These are phyloP conservation scores for Ophiocordyceps camponoti-floridani DNA, from an alignment of 2,329 filamentous ascomycete species.

Conservation along the genomic window DNA sequence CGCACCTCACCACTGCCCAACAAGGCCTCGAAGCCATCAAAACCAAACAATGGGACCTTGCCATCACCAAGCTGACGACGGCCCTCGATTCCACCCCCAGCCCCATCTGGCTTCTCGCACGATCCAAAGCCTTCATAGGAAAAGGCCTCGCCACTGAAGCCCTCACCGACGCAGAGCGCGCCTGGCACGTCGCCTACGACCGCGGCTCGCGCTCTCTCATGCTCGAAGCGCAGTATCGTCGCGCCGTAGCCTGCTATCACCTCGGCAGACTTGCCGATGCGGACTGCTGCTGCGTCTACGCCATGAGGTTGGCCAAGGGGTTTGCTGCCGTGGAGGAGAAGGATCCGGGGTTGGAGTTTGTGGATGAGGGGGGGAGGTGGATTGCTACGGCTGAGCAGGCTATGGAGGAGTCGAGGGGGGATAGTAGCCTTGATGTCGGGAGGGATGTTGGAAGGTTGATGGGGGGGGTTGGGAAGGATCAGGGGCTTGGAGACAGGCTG, in stretches of 20 bases:
- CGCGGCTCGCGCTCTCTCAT: slow-evolving; percentile 63
- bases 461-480: no score
- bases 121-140: slow-evolving; percentile 58
- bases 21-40: slow-evolving; percentile 49
- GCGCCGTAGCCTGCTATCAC: slow-evolving; percentile 56
- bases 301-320: slow-evolving; percentile 20
- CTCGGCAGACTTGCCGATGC: slow-evolving; percentile 59
- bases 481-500: slow-evolving; percentile 19
- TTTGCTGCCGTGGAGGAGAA: slow-evolving; percentile 12
- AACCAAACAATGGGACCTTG: slow-evolving; percentile 44
- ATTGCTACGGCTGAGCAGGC: slow-evolving; percentile 16
- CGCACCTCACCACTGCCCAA: slow-evolving; percentile 29
- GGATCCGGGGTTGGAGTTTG: slow-evolving; percentile 11
- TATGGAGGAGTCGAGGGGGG: slow-evolving; percentile 10
- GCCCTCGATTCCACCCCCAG: slow-evolving; percentile 43
- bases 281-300: slow-evolving; percentile 47
- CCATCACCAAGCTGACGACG: slow-evolving; percentile 48
- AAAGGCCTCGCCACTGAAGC: slow-evolving; percentile 39
- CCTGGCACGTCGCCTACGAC: slow-evolving; percentile 40
- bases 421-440: slow-evolving; percentile 11
- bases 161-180: slow-evolving; percentile 51
- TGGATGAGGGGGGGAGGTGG: slow-evolving; percentile 30
- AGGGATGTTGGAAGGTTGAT: neutral
- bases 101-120: slow-evolving; percentile 64
- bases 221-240: slow-evolving; percentile 63